A percentile compares a stretch with the other conserved stretches of the same genome.
phyloP scores from a whole-genome alignment of 805 yeast species.

The Ascoidea rubescens region DNA sequence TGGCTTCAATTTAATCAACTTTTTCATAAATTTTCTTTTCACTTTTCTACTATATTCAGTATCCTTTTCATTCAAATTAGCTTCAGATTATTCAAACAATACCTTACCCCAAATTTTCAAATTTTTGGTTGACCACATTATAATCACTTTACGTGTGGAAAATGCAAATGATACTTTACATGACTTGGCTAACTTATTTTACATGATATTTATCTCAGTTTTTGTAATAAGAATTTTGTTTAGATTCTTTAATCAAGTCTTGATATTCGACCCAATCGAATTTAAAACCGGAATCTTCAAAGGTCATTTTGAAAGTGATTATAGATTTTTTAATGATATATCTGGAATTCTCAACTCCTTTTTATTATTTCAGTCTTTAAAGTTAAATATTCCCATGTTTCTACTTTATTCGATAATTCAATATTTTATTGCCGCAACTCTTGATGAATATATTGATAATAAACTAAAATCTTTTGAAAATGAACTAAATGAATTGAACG shows the following conservation, averaged over 20 bases:
- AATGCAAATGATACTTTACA: constrained; percentile 19
- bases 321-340: constrained; percentile 19
- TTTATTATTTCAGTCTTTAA: constrained; percentile 40
- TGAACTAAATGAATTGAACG: no score
- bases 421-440: not conserved
- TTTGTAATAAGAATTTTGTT: constrained; percentile 19
- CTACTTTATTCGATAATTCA: constrained; percentile 20
- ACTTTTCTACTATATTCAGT: constrained; percentile 31
- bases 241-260: not conserved
- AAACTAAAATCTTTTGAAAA: no score
- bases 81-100: constrained; percentile 32
- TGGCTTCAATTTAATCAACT: constrained; percentile 15
- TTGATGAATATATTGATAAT: not conserved
- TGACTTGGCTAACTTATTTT: constrained; percentile 22
- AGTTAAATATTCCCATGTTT: constrained; percentile 42
- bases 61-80: constrained; percentile 39
- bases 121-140: constrained; percentile 16
- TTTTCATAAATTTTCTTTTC: constrained; percentile 26
- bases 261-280: constrained; percentile 4
- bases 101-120: constrained; percentile 34
- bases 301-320: constrained; percentile 15
- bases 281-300: constrained; percentile 8
- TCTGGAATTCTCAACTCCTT: constrained; percentile 24
- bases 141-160: constrained; percentile 17
- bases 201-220: constrained; percentile 6